phyloP scores from a whole-genome alignment of 257 asterid genomes.

The Gentiana dahurica region DNA sequence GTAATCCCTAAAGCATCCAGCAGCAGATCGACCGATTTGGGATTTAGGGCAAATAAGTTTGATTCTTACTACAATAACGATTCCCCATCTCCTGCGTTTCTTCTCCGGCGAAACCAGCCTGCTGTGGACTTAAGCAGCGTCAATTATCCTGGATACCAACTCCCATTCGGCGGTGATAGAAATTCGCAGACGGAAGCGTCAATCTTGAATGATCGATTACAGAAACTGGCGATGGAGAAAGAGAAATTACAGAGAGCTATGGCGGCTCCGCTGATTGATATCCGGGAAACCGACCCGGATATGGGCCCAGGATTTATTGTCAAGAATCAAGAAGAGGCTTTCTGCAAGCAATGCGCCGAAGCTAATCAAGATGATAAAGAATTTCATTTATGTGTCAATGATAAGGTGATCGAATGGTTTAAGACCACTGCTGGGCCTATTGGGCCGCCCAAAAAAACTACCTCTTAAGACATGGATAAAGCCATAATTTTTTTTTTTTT shows the following conservation, averaged over 20 bases:
- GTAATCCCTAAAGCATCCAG: constrained; percentile 77
- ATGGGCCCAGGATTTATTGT: constrained; percentile 10
- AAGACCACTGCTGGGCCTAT: constrained; percentile 44
- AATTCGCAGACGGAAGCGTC: constrained; percentile 16
- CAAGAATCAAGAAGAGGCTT: constrained; percentile 20
- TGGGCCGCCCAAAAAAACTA: constrained; percentile 27
- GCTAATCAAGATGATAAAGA: constrained; percentile 15
- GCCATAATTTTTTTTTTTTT: not conserved
- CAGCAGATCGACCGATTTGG: constrained; percentile 36
- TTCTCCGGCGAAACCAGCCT: constrained; percentile 45
- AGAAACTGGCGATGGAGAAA: constrained; percentile 15
- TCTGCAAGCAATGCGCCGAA: constrained; percentile 43
- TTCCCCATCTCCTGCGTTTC: constrained; percentile 22
- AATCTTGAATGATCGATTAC: constrained; percentile 11
- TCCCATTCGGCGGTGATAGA: constrained; percentile 34
- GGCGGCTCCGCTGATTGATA: constrained; percentile 10
- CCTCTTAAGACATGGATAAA: not conserved
- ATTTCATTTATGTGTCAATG: constrained; percentile 71
- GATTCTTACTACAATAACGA: constrained; percentile 30
- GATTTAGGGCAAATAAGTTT: constrained; percentile 24
- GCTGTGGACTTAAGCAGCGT: not conserved
- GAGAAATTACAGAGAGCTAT: constrained; percentile 33
- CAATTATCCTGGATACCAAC: not conserved
- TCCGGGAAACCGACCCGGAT: constrained; percentile 8
- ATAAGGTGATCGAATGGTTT: constrained; percentile 30